A percentile compares a stretch with the other conserved stretches of the same genome.
Conservation (phyloP, 1,284 basidiomycete species). For the Sanghuangporus baumii region DNA sequence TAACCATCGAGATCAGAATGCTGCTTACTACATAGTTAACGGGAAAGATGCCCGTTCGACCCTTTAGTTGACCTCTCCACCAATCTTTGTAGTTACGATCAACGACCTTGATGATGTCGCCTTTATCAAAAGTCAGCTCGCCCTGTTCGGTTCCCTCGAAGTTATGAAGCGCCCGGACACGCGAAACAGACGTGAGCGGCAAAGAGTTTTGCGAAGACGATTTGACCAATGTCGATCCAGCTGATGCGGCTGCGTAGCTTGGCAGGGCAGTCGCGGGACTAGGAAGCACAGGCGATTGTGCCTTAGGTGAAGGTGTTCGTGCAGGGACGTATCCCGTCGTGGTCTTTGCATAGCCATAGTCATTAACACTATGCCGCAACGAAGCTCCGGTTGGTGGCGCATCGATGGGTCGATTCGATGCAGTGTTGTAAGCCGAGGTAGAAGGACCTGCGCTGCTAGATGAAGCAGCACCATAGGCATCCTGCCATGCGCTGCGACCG, state of each 20-base stretch:
- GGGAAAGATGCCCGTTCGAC: conserved; percentile 95
- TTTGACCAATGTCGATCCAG: conserved; percentile 20
- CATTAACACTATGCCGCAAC: neutral
- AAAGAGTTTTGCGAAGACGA: conserved; percentile 20
- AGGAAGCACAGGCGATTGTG: conserved; percentile 23
- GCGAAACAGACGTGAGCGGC: conserved; percentile 46
- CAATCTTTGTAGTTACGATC: conserved; percentile 96
- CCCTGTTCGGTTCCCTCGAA: conserved; percentile 89
- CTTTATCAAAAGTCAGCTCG: conserved; percentile 89
- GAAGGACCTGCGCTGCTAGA: conserved; percentile 39
- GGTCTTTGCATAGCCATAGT: conserved; percentile 16
- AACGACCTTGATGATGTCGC: conserved; percentile 94
- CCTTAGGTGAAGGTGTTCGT: conserved; percentile 33
- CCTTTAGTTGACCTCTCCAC: conserved; percentile 95
- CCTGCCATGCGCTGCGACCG: conserved; percentile 55
- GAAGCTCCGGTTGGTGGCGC: conserved; percentile 24
- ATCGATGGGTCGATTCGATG: conserved; percentile 14
- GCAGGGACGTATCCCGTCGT: conserved; percentile 42
- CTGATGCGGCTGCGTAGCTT: conserved; percentile 20
- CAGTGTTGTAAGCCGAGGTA: conserved; percentile 20
- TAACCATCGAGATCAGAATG: neutral
- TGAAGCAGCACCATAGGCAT: conserved; percentile 30
- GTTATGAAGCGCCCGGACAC: conserved; percentile 87
- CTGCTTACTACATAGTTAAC: conserved; percentile 89
- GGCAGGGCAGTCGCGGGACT: conserved; percentile 21